Conservation (phyloP, 2,329 filamentous ascomycete species). For the Colletotrichum sp. region DNA sequence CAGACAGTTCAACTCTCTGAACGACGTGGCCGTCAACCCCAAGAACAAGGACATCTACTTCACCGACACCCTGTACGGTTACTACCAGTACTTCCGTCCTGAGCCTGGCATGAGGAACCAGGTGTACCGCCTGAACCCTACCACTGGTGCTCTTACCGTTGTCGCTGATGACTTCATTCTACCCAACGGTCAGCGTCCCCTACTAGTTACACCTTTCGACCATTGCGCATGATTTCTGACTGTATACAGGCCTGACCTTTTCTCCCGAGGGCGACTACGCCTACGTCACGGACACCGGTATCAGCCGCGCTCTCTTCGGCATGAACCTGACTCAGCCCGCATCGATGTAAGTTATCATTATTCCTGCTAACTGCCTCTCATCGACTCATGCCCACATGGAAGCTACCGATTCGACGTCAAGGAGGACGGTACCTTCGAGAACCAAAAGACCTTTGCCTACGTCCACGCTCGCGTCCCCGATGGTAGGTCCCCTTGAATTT, state of each 20-base stretch:
- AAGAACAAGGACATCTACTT: slow-evolving; percentile 66
- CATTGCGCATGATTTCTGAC: fast-evolving
- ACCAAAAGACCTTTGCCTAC: slow-evolving; percentile 62
- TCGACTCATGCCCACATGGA: background rate
- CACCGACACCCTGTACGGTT: slow-evolving; percentile 66
- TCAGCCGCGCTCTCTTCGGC: slow-evolving; percentile 48
- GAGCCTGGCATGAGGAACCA: slow-evolving; percentile 59
- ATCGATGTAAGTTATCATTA: slow-evolving; percentile 46
- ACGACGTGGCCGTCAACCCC: slow-evolving; percentile 60
- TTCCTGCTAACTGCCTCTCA: background rate
- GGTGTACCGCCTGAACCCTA: slow-evolving; percentile 60
- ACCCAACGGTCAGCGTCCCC: slow-evolving; percentile 48
- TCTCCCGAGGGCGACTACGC: slow-evolving; percentile 55
- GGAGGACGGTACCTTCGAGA: slow-evolving; percentile 49
- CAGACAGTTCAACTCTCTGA: slow-evolving; percentile 64
- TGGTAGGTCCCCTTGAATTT: slow-evolving; percentile 39
- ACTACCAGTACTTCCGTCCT: slow-evolving; percentile 61
- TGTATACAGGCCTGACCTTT: slow-evolving; percentile 54
- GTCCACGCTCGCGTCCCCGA: slow-evolving; percentile 60
- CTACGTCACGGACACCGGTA: slow-evolving; percentile 64
- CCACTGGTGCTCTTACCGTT: slow-evolving; percentile 54
- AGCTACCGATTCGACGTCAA: slow-evolving; percentile 53
- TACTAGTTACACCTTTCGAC: background rate
- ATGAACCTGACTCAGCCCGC: slow-evolving; percentile 44
- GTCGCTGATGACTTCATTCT: slow-evolving; percentile 62